Evolutionary conservation across 2,329 filamentous ascomycete genomes (phyloP).

Genomic region (Nemania sp.): DNA sequence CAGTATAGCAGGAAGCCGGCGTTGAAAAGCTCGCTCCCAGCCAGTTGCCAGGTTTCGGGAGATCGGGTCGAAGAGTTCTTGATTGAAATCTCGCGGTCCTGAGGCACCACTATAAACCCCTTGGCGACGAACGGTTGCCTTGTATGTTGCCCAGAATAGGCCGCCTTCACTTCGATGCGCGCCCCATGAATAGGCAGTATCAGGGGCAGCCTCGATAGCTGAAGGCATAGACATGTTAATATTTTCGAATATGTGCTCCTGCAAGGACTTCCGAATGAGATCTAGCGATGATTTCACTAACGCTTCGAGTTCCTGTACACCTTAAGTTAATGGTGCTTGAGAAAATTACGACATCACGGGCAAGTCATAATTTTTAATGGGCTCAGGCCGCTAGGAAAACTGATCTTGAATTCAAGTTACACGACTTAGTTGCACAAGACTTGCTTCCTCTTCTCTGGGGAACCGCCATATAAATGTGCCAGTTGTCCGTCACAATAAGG

Average conservation of each 20-base stretch:
- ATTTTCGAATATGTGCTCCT: constrained; percentile 60
- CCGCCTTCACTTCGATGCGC: constrained; percentile 58
- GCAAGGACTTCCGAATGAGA: constrained; percentile 55
- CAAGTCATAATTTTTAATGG: background rate
- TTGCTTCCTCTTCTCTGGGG: background rate
- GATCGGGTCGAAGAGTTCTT: constrained; percentile 46
- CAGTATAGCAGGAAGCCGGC: constrained; percentile 41
- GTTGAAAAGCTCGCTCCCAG: constrained; percentile 50
- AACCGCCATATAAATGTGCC: constrained; percentile 1
- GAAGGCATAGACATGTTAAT: constrained; percentile 55
- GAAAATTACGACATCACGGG: constrained; percentile 10
- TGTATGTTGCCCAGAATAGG: constrained; percentile 65
- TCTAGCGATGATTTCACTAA: constrained; percentile 54
- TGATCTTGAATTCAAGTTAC: constrained; percentile 24
- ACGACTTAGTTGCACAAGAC: constrained; percentile 10
- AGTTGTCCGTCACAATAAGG: constrained; percentile 6
- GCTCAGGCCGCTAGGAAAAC: constrained; percentile 3
- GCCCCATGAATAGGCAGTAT: constrained; percentile 56
- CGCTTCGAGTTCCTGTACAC: constrained; percentile 52
- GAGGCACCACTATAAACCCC: constrained; percentile 50
- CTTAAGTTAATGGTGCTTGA: constrained; percentile 25
- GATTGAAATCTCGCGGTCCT: constrained; percentile 47
- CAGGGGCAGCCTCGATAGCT: constrained; percentile 54
- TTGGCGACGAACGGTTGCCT: constrained; percentile 55
- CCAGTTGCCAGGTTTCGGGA: constrained; percentile 38